A percentile compares a stretch with the other conserved stretches of the same genome.
These are phyloP conservation scores for Aspergillus ellipticus DNA, from an alignment of 495 filamentous ascomycete genomes.

Conservation along the genomic window DNA sequence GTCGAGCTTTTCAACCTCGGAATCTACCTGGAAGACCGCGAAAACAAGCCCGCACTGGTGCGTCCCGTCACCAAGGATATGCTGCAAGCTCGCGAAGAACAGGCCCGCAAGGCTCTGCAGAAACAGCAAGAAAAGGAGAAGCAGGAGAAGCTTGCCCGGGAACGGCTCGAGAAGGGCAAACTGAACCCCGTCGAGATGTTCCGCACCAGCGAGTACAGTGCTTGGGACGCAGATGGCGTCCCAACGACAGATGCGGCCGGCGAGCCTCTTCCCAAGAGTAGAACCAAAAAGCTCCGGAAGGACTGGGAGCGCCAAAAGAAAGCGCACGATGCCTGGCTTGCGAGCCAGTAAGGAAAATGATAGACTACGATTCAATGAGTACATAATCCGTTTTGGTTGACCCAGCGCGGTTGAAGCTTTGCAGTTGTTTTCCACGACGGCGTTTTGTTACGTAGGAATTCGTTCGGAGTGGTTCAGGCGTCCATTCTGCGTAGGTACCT, in stretches of 20 bases:
- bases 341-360: conserved; percentile 21
- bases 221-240: conserved; percentile 84
- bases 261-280: conserved; percentile 76
- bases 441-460: too few relatives aligned
- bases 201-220: conserved; percentile 66
- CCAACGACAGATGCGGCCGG: conserved; percentile 74
- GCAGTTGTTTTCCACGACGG: not conserved
- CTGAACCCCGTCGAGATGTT: conserved; percentile 67
- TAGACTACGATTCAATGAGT: conserved; percentile 1
- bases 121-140: conserved; percentile 60
- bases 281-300: conserved; percentile 81
- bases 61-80: conserved; percentile 76
- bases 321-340: conserved; percentile 66
- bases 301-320: conserved; percentile 93
- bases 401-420: not conserved
- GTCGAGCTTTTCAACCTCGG: conserved; percentile 71
- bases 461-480: too few relatives aligned
- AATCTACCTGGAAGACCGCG: conserved; percentile 85
- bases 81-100: conserved; percentile 67
- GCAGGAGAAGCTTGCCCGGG: conserved; percentile 52
- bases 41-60: conserved; percentile 68
- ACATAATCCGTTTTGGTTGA: conserved; percentile 1
- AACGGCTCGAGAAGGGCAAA: conserved; percentile 68
- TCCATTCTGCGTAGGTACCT: too few relatives aligned
- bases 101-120: conserved; percentile 44